Base-by-base conservation (phyloP, 805 yeast species). In the Starmera caribaea region DNA sequence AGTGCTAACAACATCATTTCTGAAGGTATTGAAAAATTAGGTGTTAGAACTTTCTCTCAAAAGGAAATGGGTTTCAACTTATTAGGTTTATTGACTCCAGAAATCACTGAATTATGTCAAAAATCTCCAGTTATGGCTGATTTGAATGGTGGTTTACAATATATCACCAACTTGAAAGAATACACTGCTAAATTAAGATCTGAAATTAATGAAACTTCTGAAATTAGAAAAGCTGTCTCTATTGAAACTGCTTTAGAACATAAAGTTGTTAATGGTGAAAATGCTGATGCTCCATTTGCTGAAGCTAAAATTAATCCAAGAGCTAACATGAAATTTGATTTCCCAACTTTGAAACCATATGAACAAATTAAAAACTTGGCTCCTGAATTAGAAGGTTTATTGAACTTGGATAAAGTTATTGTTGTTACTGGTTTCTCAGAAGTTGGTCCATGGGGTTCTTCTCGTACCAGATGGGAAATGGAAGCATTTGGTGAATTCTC, bases 391-490 rank as follows among this genome's bases (percentile, higher is more conserved):
- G 89, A 84, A 62, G 96, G 96, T 44, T 71, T 92, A 73, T 70
- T 92, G 51, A 96, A 92, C 60, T 79, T 90, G 58, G 97, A 89
- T 60, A 77, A 78, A 50, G 92, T 88, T 43, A 75, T 90, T 50
- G 99, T 92, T 48, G 90, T 92, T 44, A 90, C 98, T 36, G 99
- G 99, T 67, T 92, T 90, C 70, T 72, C 96, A 47, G 99, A 92
- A 69, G 97, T 92, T 52, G 94, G 97, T 59, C 98, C 98, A 57
- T 94, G 97, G 96, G 98, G 98, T 76, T 88, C 89, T 62, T 68
- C 98, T 31, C 84, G 97, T 75, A 92, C 98, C 41, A 79, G 98
- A 74, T 92, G 98, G 98, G 97, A 92, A 67, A 92, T 92, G 95
- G 98, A 92, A 69, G 86, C 97, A 35, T 51, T 63, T 45, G 98